Conservation (phyloP, 441 rosid species). For the Pelargonium citronellum region DNA sequence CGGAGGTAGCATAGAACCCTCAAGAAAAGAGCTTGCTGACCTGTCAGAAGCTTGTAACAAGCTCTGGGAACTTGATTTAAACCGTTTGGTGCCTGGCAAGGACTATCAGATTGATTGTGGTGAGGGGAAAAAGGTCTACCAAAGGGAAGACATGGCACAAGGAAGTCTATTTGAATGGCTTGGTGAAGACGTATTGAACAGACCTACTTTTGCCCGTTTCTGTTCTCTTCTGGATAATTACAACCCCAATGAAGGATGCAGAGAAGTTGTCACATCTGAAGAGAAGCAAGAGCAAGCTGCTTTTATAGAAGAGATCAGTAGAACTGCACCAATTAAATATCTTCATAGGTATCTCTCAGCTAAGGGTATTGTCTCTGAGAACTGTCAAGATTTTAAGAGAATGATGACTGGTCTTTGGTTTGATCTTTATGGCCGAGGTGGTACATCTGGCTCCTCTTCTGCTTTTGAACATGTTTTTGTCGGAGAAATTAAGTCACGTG, state of each 20-base stretch:
- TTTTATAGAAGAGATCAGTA: constrained; percentile 85
- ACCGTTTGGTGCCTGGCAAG: constrained; percentile 70
- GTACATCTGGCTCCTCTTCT: constrained; percentile 72
- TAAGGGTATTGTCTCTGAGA: constrained; percentile 55
- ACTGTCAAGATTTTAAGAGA: constrained; percentile 62
- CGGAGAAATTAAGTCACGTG: constrained; percentile 73
- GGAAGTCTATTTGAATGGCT: constrained; percentile 65
- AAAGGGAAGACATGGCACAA: constrained; percentile 67
- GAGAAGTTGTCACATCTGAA: constrained; percentile 73
- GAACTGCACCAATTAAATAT: constrained; percentile 79
- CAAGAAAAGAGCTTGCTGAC: constrained; percentile 63
- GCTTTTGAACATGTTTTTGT: constrained; percentile 98
- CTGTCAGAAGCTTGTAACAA: constrained; percentile 73
- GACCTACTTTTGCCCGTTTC: constrained; percentile 73
- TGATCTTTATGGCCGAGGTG: constrained; percentile 77
- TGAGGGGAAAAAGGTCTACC: constrained; percentile 76
- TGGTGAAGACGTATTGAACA: constrained; percentile 51
- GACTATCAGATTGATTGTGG: constrained; percentile 88
- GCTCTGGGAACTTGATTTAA: constrained; percentile 82
- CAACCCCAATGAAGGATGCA: constrained; percentile 65
- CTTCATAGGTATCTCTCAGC: constrained; percentile 59
- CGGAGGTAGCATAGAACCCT: constrained; percentile 41
- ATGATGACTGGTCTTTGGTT: constrained; percentile 73
- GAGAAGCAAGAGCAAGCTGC: constrained; percentile 88
- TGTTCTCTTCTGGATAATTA: constrained; percentile 91